Conservation (phyloP, 2,329 filamentous ascomycete genomes). For the Apiospora koreana region DNA sequence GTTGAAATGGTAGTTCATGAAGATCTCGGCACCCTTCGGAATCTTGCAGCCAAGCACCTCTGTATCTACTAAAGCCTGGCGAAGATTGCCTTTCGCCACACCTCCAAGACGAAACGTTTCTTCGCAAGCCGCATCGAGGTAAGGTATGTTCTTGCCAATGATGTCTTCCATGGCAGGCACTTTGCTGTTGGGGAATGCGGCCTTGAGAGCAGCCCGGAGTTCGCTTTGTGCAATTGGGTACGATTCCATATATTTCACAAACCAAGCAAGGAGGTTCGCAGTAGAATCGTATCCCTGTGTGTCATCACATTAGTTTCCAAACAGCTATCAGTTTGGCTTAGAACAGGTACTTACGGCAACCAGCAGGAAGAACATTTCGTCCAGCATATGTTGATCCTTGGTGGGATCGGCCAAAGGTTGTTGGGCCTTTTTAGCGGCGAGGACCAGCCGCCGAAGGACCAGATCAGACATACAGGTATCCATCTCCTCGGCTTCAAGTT, state of each 20-base stretch:
- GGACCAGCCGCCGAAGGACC: neutral
- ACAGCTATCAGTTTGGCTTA: neutral
- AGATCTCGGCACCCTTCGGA: neutral
- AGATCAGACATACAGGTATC: neutral
- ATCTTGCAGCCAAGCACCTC: neutral
- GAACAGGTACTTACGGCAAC: neutral
- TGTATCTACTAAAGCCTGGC: neutral
- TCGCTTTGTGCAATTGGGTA: neutral
- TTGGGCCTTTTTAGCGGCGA: neutral
- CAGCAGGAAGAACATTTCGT: slow-evolving; percentile 11
- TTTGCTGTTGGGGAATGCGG: neutral
- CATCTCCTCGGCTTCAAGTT: neutral
- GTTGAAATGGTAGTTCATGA: neutral
- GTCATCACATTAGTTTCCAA: neutral
- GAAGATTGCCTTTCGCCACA: neutral
- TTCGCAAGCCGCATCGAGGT: neutral
- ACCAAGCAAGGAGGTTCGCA: neutral
- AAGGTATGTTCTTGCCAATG: neutral
- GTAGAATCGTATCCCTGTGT: neutral
- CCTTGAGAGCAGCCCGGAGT: neutral
- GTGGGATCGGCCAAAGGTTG: neutral
- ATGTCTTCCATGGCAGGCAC: neutral
- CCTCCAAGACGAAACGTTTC: neutral
- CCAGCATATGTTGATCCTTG: slow-evolving; percentile 6
- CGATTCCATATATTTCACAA: neutral